phyloP scores from a whole-genome alignment of 192 early-diverging fungal species.

The Mortierella alpina region DNA sequence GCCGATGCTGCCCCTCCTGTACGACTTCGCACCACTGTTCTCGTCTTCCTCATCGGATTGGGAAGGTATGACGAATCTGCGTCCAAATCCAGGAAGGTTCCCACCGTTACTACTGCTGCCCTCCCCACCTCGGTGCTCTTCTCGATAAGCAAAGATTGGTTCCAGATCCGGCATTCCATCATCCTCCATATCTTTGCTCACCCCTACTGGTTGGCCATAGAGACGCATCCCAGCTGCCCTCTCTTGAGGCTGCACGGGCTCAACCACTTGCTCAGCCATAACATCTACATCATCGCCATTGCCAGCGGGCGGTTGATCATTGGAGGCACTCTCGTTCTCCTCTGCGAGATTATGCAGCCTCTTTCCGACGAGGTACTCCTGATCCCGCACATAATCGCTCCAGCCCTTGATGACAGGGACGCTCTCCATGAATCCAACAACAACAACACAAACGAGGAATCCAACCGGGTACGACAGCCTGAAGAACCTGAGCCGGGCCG shows the following conservation, averaged over 20 bases:
- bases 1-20: too few species aligned
- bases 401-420: slow-evolving; percentile 67
- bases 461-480: slow-evolving; percentile 55
- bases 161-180: too few species aligned
- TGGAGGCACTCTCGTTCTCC: slow-evolving; percentile 2
- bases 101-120: too few species aligned
- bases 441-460: slow-evolving; percentile 43
- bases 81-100: too few species aligned
- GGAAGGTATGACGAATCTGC: too few species aligned
- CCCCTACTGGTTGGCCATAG: too few species aligned
- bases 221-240: too few species aligned
- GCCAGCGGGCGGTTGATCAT: neutral
- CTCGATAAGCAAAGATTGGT: too few species aligned
- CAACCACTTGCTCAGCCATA: neutral
- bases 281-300: neutral
- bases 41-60: neutral
- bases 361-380: slow-evolving; percentile 86
- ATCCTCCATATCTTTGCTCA: too few species aligned
- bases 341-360: slow-evolving; percentile 83
- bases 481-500: slow-evolving; percentile 20
- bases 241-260: too few species aligned
- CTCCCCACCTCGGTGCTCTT: too few species aligned
- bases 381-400: slow-evolving; percentile 83
- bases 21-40: too few species aligned
- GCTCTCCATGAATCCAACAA: slow-evolving; percentile 33